A percentile compares a stretch with the other conserved stretches of the same genome.
Conservation (phyloP, 306 rosid species). For the Vigna hirtella region DNA sequence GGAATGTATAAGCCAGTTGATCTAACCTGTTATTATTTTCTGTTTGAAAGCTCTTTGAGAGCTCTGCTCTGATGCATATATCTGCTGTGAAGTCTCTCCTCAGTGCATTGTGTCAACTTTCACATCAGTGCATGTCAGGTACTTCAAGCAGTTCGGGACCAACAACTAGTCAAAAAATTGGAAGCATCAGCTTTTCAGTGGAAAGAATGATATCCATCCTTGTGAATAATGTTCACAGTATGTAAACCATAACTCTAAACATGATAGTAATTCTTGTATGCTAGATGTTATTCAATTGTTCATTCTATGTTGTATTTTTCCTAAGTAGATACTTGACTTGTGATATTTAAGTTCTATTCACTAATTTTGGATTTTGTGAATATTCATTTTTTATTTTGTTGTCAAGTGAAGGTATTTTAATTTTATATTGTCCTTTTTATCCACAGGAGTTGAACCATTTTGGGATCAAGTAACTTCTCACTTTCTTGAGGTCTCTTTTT, state of each 20-base stretch:
- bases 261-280: conserved; percentile 30
- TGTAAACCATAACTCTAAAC: conserved; percentile 48
- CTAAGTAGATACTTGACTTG: conserved; percentile 1
- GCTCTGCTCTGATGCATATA: conserved; percentile 92
- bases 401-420: conserved; percentile 14
- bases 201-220: conserved; percentile 95
- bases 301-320: conserved; percentile 25
- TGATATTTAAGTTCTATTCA: conserved; percentile 37
- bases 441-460: conserved; percentile 86
- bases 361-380: conserved; percentile 8
- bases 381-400: conserved; percentile 26
- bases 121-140: conserved; percentile 76
- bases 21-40: conserved; percentile 54
- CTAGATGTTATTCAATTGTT: conserved; percentile 38
- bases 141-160: conserved; percentile 72
- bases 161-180: conserved; percentile 79
- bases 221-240: conserved; percentile 94
- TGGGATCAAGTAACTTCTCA: conserved; percentile 95
- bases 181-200: conserved; percentile 89
- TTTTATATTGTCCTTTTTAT: conserved; percentile 37
- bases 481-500: conserved; percentile 79
- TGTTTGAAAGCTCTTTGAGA: conserved; percentile 83
- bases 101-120: conserved; percentile 89
- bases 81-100: conserved; percentile 93
- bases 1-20: conserved; percentile 26